Base-by-base conservation (phyloP, 768 basidiomycete species). In the Basidioascus undulatus region DNA sequence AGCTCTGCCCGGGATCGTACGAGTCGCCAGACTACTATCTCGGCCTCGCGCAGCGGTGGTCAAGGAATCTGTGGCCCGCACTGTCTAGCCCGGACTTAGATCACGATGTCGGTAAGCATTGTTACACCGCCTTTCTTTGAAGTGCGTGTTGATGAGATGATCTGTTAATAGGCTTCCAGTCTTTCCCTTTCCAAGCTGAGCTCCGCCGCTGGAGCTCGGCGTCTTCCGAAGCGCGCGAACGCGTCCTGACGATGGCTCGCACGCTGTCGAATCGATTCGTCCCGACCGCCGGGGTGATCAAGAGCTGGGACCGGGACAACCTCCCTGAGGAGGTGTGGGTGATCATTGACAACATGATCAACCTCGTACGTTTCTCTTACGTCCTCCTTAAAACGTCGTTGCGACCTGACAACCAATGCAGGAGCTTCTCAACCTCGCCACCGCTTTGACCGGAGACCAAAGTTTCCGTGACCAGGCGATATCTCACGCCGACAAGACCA, bases 331-430 rank as follows among this genome's bases (percentile, higher is more conserved):
- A 45, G n/a, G 23, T 28, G 19, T 45, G 68, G 69, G 74, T 76
- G 37, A 75, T 77, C 53, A 75, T 76, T 34, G 74, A 79, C 58
- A 76, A 75, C 51, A 74, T 76, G 73, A 76, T 77, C 72, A 77
- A 72, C 49, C 65, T 77, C 15, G 59, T 61, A 26, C 20, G 46
- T 12, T 43, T 21, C 35, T 19, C 5, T 12, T 32, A 40, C 40
- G n/a, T 21, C 33, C 19, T 37, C 27, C 24, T 18, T 32, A 16
- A 16, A 3, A 16, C 23, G 37, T 6, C n/a, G 3, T 32, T 32
- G 23, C 44, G 8, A 16, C 3, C 37, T 23, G 35, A 45, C 13
- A 48, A 24, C 40, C 30, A 23, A 20, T 25, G 16, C n/a, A 5
- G 11, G 41, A 60, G 55, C 60, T 74, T 13, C 55, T 75, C 16